phyloP scores from a whole-genome alignment of 2,329 filamentous ascomycete species.

The Chrysoporthe cubensis region DNA sequence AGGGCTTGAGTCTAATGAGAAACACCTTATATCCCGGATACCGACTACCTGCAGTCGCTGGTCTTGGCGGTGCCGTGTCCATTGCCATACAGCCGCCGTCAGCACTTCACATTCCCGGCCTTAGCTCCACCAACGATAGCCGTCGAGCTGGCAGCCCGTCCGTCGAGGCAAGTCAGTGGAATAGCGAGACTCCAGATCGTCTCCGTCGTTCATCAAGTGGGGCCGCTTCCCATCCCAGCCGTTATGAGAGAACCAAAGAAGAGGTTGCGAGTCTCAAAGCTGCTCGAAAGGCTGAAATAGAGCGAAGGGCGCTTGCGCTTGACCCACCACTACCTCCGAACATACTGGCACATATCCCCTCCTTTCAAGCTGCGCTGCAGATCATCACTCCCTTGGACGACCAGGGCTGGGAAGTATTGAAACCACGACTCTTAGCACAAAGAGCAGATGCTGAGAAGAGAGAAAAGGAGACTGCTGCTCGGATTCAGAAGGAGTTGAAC shows the following conservation, averaged over 20 bases:
- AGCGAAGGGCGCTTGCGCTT: conserved; percentile 68
- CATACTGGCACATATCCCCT: conserved; percentile 70
- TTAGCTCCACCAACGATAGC: conserved; percentile 9
- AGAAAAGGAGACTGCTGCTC: conserved; percentile 45
- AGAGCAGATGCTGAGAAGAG: conserved; percentile 65
- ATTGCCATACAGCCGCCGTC: background rate
- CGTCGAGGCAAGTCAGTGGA: conserved; percentile 21
- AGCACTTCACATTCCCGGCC: conserved; percentile 23
- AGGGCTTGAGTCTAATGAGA: conserved; percentile 44
- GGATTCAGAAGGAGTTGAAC: conserved; percentile 25
- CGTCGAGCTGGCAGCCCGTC: conserved; percentile 20
- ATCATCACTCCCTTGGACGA: conserved; percentile 71
- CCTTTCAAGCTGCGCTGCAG: conserved; percentile 74
- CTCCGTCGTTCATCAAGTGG: conserved; percentile 28
- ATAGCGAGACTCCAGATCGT: conserved; percentile 27
- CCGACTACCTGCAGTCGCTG: conserved; percentile 12
- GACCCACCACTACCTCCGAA: conserved; percentile 66
- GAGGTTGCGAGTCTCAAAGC: conserved; percentile 68
- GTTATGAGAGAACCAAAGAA: conserved; percentile 59
- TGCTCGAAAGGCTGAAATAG: conserved; percentile 70
- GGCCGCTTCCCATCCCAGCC: conserved; percentile 23
- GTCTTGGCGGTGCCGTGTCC: background rate
- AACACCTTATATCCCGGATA: conserved; percentile 35
- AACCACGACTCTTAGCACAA: conserved; percentile 69
- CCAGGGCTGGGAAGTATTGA: conserved; percentile 69